These are phyloP conservation scores for Trametes sanguinea DNA, from an alignment of 768 basidiomycete genomes.

Conservation along the genomic window DNA sequence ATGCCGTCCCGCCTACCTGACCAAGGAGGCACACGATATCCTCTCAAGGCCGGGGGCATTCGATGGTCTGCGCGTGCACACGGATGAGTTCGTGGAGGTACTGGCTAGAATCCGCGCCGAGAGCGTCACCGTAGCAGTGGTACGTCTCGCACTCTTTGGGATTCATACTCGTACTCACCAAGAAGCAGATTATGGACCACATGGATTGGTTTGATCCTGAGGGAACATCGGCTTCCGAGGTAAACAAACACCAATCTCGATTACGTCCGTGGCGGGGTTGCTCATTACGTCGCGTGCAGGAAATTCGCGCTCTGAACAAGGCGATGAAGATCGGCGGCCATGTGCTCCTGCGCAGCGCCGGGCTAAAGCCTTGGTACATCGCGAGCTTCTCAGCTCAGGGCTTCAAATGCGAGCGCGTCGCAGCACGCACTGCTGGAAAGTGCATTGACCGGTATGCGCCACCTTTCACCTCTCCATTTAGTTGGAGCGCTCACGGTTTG, in stretches of 20 bases:
- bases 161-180: not conserved
- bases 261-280: no score
- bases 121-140: constrained; percentile 22
- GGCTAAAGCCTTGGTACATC: constrained; percentile 24
- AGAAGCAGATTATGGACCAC: constrained; percentile 22
- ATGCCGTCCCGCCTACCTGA: constrained; percentile 18
- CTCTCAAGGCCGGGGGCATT: constrained; percentile 19
- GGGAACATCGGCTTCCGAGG: constrained; percentile 14
- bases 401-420: constrained; percentile 21
- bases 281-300: not conserved
- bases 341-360: constrained; percentile 21
- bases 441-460: constrained; percentile 18
- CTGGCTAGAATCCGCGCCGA: constrained; percentile 18
- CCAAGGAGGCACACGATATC: constrained; percentile 17
- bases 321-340: constrained; percentile 25
- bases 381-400: constrained; percentile 19
- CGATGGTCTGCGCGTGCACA: constrained; percentile 21
- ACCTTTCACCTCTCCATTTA: no score
- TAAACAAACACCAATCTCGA: not conserved
- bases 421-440: constrained; percentile 17
- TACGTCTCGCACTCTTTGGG: not conserved
- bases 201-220: constrained; percentile 26
- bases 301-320: constrained; percentile 21
- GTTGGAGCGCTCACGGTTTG: not conserved
- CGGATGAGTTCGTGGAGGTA: constrained; percentile 24